Base-by-base conservation (phyloP, 768 basidiomycete species). In the Auriscalpium vulgare region DNA sequence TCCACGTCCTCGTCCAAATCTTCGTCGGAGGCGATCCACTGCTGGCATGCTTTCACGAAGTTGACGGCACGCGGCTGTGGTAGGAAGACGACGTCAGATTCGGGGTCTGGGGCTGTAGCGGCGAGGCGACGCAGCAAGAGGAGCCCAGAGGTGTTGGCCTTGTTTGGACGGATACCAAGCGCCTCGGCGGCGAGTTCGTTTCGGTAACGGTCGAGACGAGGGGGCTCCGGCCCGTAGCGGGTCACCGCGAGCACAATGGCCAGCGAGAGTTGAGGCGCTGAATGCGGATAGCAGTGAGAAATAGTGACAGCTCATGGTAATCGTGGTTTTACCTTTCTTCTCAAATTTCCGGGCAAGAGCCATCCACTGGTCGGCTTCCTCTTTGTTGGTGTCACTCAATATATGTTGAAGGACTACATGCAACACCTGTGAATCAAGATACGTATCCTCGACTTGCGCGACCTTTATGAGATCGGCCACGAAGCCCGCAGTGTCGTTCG, bases 151-250 rank as follows among this genome's bases (percentile, higher is more conserved):
- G 77, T 78, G 58, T 85, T 82, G n/a, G 83, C 84, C 46, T 82
- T 80, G 6, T 69, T 62, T 0, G 86, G 66, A 1, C 78, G 78
- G 13, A 97, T 75, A 21, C 87, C 88, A 0, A 88, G 72, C 4
- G 94, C 68, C 17, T 76, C 77, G n/a, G 91, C 87, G 0, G 95
- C 95, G 10, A 95, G 77, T 69, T 97, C 93, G 67, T 95, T 97
- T 17, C 94, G 81, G 65, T 87, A 88, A 17, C 91, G 78, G 62
- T 89, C 86, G 21, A 95, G 76, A 17, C 81, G 80, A 0, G 78
- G 79, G 8, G 83, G 82, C 60, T 94, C 92, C 1, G 83, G 76
- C 0, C 84, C 83, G 21, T 78, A 77, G 19, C 74, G 71, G 10
- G 83, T 77, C 44, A 93, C 71, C 3, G 84, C 79, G 9, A 76